Evolutionary conservation across 768 basidiomycete species (phyloP), one percentile per base, ranked within the genome.

Genomic region (Boletus rufocinnamomeus): DNA sequence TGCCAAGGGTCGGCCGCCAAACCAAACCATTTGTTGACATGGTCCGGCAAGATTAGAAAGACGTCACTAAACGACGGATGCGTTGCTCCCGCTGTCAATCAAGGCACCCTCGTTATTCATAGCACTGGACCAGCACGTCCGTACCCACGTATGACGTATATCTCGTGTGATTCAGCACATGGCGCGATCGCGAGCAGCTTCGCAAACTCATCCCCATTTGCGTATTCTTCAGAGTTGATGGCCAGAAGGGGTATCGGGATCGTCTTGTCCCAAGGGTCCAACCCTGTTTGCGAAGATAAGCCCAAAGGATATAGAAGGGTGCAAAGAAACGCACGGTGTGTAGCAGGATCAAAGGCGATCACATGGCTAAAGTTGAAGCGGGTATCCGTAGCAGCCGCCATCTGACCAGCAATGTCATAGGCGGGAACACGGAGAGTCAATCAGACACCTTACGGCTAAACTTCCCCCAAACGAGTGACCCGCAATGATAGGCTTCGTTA

Each of bases 191-290:
- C 58, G 11, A 71, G 57, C 40, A 80, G 63, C 30, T 72, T 67
- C 9, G 53, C 28, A 60, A 75, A 79, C 54, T 80, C 71, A 4
- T 58, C 57, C 62, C 75, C 76, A 9, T 69, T 63, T 2, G 74
- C 72, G 61, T 77, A 78, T 38, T 78, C 78, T 23, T 76, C 73
- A 3, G 76, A 76, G 59, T 78, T 77, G 66, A 80, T 67, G 13
- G 75, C 73, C n/a, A 79, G 70, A 11, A 76, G 62, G 1, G 76
- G 77, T 14, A 68, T 67, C 40, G 68, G 65, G 13, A 70, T 61
- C 19, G 52, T 50, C 41, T 57, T 63, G n/a, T 50, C 60, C 68
- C 70, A 70, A 14, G 72, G 69, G 10, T 62, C 60, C 21, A 72
- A 53, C 10, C 72, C 75, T 72, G 32, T 52, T 25, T 4, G 46